Percentiles rank a stretch among this genome's conserved stretches.
Evolutionary conservation across 169 alveolate species (phyloP).

Genomic region (Plasmodium berghei): DNA sequence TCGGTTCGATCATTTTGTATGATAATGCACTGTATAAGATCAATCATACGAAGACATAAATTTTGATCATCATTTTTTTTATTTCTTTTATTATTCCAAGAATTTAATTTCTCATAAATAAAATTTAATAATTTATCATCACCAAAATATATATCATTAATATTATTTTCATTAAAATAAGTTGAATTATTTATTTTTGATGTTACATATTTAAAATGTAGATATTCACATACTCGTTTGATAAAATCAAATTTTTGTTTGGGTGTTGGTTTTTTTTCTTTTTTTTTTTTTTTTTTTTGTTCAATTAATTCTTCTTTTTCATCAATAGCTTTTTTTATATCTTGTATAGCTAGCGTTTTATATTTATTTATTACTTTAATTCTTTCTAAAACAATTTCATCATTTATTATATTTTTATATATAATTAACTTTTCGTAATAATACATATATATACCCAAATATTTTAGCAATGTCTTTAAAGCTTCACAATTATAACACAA

Average conservation of each 20-base stretch:
- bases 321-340: constrained; percentile 13
- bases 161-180: neutral
- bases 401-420: constrained; percentile 38
- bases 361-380: constrained; percentile 37
- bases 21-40: neutral
- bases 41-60: neutral
- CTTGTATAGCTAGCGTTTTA: constrained; percentile 39
- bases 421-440: constrained; percentile 13
- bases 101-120: constrained; percentile 46
- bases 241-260: constrained; percentile 49
- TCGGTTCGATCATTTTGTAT: neutral
- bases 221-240: constrained; percentile 60
- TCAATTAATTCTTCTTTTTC: constrained; percentile 39
- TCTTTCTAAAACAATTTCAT: constrained; percentile 19
- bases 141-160: constrained; percentile 49
- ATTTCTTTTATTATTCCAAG: constrained; percentile 49
- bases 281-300: constrained; percentile 59
- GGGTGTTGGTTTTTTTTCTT: constrained; percentile 45
- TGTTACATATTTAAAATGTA: constrained; percentile 6
- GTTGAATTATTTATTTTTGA: neutral
- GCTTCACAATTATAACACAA: constrained; percentile 5
- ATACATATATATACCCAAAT: constrained; percentile 19
- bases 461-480: constrained; percentile 4
- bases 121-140: constrained; percentile 36
- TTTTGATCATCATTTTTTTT: constrained; percentile 19